Conservation (phyloP, 305 asterid species). For the Withania somnifera region DNA sequence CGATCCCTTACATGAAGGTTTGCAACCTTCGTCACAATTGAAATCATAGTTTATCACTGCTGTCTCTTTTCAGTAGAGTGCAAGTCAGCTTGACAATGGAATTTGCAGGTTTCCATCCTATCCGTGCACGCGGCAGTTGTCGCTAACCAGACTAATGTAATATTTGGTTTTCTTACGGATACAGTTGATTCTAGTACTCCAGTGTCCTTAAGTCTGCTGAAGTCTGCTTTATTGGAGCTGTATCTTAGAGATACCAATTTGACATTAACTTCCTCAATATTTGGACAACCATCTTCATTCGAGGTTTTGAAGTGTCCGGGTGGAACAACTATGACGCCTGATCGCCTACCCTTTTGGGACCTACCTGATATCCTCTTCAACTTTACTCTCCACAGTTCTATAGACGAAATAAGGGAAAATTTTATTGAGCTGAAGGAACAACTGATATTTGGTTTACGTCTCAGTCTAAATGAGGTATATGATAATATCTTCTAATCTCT, state of each 20-base stretch:
- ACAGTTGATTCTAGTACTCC: conserved; percentile 40
- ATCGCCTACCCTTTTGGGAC: conserved; percentile 21
- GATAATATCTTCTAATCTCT: background rate
- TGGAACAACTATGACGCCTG: conserved; percentile 70
- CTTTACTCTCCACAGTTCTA: conserved; percentile 74
- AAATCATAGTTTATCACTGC: conserved; percentile 4
- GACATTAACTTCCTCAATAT: conserved; percentile 55
- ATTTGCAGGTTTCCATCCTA: conserved; percentile 52
- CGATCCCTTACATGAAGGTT: conserved; percentile 72
- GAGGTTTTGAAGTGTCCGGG: conserved; percentile 72
- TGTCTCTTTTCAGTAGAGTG: background rate
- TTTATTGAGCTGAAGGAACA: conserved; percentile 56
- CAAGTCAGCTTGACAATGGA: background rate
- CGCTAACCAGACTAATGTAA: conserved; percentile 61
- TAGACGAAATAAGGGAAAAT: conserved; percentile 56
- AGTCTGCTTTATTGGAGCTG: conserved; percentile 48
- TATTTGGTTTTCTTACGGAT: conserved; percentile 54
- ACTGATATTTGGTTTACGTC: conserved; percentile 54
- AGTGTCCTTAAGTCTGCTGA: conserved; percentile 47
- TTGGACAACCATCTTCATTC: conserved; percentile 69
- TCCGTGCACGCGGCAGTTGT: conserved; percentile 52
- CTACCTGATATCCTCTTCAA: conserved; percentile 41
- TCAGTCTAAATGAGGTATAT: conserved; percentile 59
- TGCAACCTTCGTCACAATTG: conserved; percentile 7
- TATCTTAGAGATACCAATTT: conserved; percentile 55